Conservation (phyloP, 2,329 filamentous ascomycete species). For the Incumbomyces lentus region DNA sequence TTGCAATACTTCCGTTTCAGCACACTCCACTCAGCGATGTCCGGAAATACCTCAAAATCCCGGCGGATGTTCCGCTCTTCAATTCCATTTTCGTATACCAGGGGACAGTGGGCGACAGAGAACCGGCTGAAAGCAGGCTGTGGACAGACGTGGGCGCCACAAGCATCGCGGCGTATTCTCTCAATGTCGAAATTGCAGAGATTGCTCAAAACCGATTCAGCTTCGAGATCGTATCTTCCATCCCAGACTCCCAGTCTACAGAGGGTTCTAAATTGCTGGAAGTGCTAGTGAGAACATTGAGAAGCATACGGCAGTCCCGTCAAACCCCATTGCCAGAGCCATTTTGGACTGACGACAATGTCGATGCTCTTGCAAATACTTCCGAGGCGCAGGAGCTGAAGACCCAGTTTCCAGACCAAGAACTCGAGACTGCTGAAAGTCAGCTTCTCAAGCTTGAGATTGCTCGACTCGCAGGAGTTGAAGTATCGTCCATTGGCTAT, state of each 20-base stretch:
- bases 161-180: constrained; percentile 55
- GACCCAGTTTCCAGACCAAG: not conserved
- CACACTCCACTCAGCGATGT: constrained; percentile 70
- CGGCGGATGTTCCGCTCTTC: constrained; percentile 53
- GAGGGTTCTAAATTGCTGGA: constrained; percentile 32
- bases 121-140: constrained; percentile 23
- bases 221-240: constrained; percentile 52
- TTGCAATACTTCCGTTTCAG: constrained; percentile 58
- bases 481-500: constrained; percentile 43
- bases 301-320: not conserved
- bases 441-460: constrained; percentile 49
- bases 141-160: constrained; percentile 48
- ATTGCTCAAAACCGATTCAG: constrained; percentile 38
- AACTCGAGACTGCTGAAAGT: not conserved
- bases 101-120: constrained; percentile 31
- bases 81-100: constrained; percentile 79
- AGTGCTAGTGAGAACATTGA: constrained; percentile 26
- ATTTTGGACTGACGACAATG: not conserved
- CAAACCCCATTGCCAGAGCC: not conserved
- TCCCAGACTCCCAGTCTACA: constrained; percentile 29
- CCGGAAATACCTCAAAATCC: constrained; percentile 62
- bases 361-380: not conserved
- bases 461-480: constrained; percentile 48
- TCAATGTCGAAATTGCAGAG: constrained; percentile 65
- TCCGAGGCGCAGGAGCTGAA: not conserved